phyloP scores from a whole-genome alignment of 768 basidiomycete genomes.

The Boletus eberwhitei region DNA sequence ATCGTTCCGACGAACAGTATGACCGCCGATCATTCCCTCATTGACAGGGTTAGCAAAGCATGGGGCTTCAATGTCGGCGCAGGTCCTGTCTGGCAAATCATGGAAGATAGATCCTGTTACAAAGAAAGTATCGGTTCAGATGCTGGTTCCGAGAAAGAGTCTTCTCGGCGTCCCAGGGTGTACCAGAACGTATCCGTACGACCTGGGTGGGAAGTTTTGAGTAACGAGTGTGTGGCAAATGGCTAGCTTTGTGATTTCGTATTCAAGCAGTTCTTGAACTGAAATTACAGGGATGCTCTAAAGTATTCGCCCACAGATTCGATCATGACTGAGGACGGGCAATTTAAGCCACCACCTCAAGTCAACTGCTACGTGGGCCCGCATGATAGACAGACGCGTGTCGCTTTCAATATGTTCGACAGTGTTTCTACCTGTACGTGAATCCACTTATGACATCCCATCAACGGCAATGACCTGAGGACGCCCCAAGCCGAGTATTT shows the following conservation, averaged over 20 bases:
- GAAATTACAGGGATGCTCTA: slow-evolving; percentile 46
- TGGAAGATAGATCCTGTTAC: slow-evolving; percentile 76
- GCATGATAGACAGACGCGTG: slow-evolving; percentile 46
- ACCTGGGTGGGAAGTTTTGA: slow-evolving; percentile 45
- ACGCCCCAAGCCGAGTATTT: slow-evolving; percentile 53
- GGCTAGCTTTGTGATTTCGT: neutral
- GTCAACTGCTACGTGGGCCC: slow-evolving; percentile 68
- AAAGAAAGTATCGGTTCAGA: slow-evolving; percentile 50
- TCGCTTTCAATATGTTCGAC: slow-evolving; percentile 54
- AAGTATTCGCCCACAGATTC: slow-evolving; percentile 58
- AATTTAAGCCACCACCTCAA: slow-evolving; percentile 49
- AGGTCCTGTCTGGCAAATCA: slow-evolving; percentile 76
- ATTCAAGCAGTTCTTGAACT: slow-evolving; percentile 4
- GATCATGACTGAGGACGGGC: slow-evolving; percentile 48
- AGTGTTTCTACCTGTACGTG: slow-evolving; percentile 57
- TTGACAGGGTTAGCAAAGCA: slow-evolving; percentile 57
- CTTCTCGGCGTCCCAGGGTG: slow-evolving; percentile 56
- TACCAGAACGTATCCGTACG: slow-evolving; percentile 43
- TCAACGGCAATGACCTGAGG: neutral
- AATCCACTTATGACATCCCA: slow-evolving; percentile 25
- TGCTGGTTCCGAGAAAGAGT: slow-evolving; percentile 40
- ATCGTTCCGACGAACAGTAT: slow-evolving; percentile 54
- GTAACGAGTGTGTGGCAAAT: slow-evolving; percentile 43
- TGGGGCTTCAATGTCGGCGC: slow-evolving; percentile 74
- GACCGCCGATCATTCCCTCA: slow-evolving; percentile 45